Evolutionary conservation across 2,329 filamentous ascomycete species (phyloP).

Genomic region (Raffaelea ambrosiae): DNA sequence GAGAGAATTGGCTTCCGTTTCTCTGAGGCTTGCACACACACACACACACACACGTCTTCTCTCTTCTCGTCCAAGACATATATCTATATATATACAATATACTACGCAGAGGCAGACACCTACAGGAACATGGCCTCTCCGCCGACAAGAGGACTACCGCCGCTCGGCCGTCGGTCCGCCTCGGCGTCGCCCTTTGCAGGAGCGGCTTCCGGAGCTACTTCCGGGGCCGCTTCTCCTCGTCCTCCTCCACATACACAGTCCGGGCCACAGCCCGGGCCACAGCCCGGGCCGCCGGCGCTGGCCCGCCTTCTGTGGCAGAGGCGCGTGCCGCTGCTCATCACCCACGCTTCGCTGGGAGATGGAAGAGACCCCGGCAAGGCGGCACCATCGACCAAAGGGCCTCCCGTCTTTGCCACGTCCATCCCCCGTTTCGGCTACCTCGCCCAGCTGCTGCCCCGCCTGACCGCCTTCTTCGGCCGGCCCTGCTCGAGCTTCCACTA

Average conservation of each 20-base stretch:
- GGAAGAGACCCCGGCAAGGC: background rate
- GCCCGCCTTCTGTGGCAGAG: constrained; percentile 45
- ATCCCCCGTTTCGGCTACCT: constrained; percentile 53
- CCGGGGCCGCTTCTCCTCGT: too few relatives aligned
- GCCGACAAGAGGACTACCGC: too few relatives aligned
- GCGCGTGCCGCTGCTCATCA: constrained; percentile 46
- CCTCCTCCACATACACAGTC: background rate
- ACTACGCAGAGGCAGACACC: too few relatives aligned
- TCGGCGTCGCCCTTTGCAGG: background rate
- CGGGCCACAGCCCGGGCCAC: too few relatives aligned
- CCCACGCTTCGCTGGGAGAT: constrained; percentile 26
- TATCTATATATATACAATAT: too few relatives aligned
- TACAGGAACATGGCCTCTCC: too few relatives aligned
- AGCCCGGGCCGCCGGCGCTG: constrained; percentile 12
- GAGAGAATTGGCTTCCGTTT: too few relatives aligned
- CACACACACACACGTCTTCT: too few relatives aligned
- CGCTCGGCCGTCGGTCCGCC: background rate
- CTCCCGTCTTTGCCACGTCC: constrained; percentile 34
- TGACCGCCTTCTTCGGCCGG: constrained; percentile 42
- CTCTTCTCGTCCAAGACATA: too few relatives aligned
- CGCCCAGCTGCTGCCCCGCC: constrained; percentile 46
- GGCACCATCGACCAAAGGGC: background rate
- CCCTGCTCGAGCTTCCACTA: constrained; percentile 53
- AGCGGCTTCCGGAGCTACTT: too few relatives aligned
- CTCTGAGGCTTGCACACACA: too few relatives aligned